Percentiles rank a stretch among this genome's conserved stretches.
These are phyloP conservation scores for Agarophyton chilense DNA, from an alignment of 23 red algal genomes.

Conservation along the genomic window DNA sequence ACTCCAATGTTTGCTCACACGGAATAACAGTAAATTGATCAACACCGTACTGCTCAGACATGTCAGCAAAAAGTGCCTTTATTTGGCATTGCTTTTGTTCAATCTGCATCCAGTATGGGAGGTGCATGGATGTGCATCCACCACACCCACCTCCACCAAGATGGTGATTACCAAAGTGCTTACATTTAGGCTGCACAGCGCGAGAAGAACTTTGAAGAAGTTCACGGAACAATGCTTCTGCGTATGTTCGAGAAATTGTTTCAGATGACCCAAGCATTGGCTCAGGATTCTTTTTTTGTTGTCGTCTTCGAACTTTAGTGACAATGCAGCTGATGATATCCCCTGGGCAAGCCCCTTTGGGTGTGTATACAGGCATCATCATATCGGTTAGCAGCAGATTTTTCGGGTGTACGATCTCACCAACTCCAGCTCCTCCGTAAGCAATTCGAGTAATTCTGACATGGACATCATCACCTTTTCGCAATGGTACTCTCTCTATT, in stretches of 20 bases:
- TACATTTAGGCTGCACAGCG: slow-evolving; percentile 68
- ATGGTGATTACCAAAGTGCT: slow-evolving; percentile 73
- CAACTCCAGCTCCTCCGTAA: slow-evolving; percentile 60
- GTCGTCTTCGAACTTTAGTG: slow-evolving; percentile 40
- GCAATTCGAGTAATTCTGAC: slow-evolving; percentile 47
- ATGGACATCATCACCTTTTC: slow-evolving; percentile 60
- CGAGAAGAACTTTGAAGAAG: slow-evolving; percentile 24
- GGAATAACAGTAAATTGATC: slow-evolving; percentile 26
- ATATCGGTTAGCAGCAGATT: slow-evolving; percentile 12
- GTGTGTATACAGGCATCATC: slow-evolving; percentile 61
- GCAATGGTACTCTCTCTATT: slow-evolving; percentile 24
- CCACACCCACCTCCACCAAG: slow-evolving; percentile 85
- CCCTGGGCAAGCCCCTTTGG: slow-evolving; percentile 74
- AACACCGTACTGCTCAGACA: slow-evolving; percentile 2
- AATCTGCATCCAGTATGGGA: slow-evolving; percentile 80
- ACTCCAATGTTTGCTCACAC: slow-evolving; percentile 54
- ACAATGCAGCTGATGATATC: slow-evolving; percentile 53
- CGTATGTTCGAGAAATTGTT: slow-evolving; percentile 52
- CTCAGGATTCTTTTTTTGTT: background rate
- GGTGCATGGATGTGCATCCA: slow-evolving; percentile 87
- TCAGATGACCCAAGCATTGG: background rate
- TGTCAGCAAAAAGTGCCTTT: slow-evolving; percentile 42
- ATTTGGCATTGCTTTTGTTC: slow-evolving; percentile 76
- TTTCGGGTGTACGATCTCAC: slow-evolving; percentile 13
- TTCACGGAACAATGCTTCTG: slow-evolving; percentile 77